Evolutionary conservation across 2,329 filamentous ascomycete species (phyloP).

Genomic region (Cercospora sp.): DNA sequence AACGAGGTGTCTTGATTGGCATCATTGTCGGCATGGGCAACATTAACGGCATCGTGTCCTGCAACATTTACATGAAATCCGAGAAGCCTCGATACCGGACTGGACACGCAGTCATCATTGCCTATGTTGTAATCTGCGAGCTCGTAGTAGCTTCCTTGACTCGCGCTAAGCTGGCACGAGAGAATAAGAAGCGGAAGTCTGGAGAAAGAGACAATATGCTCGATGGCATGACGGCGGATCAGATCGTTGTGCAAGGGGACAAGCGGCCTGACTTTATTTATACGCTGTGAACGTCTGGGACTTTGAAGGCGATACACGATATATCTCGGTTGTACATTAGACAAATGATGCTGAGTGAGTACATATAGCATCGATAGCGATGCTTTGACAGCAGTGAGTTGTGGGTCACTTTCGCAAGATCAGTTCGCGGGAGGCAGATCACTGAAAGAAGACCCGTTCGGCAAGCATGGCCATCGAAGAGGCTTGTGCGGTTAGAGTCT

Average conservation of each 20-base stretch:
- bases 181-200: slow-evolving; percentile 67
- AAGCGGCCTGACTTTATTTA: slow-evolving; percentile 45
- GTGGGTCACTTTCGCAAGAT: not conserved
- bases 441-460: not conserved
- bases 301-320: not conserved
- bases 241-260: slow-evolving; percentile 70
- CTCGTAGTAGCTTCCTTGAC: slow-evolving; percentile 68
- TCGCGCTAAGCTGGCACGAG: slow-evolving; percentile 61
- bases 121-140: slow-evolving; percentile 62
- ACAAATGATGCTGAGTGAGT: not conserved
- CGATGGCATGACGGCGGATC: slow-evolving; percentile 61
- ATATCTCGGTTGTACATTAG: not conserved
- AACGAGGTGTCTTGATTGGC: slow-evolving; percentile 80
- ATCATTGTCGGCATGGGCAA: slow-evolving; percentile 89
- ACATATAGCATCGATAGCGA: not conserved
- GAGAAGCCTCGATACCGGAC: slow-evolving; percentile 37
- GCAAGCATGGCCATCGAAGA: not conserved
- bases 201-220: slow-evolving; percentile 66
- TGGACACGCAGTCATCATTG: slow-evolving; percentile 75
- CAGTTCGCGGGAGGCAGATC: not conserved
- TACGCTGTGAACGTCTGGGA: slow-evolving; percentile 6
- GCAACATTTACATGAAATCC: slow-evolving; percentile 67
- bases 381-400: not conserved
- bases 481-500: not conserved
- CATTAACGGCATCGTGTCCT: slow-evolving; percentile 75